Base-by-base conservation (phyloP, 257 asterid species). In the Solanum okadae region DNA sequence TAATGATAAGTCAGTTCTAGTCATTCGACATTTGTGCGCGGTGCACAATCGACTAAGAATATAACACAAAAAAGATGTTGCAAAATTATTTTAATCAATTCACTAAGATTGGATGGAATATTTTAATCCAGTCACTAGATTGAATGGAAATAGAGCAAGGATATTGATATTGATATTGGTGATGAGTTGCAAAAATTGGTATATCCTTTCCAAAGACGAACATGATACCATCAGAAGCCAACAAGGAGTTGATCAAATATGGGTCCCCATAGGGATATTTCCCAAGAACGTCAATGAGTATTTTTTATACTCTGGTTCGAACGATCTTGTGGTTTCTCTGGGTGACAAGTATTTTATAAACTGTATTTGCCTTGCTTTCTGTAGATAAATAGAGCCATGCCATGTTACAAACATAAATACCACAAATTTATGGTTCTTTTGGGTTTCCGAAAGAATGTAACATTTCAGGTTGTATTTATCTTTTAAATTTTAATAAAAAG, bases 191-290 rank as follows among this genome's bases (percentile, higher is more conserved):
- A 65, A n/a, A 65, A 65, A 65, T n/a, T 27, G 18, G 31, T 11
- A 65, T 65, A n/a, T 65, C 72, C 15, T 86, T 35, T n/a, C 16
- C 42, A 42, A 35, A 23, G 87, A 68, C 79, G 18, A 84, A 42
- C 11, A 6, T 15, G 79, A 78, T 46, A 35, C 71, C 59, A 22
- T 27, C 87, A 2, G 72, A 42, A 6, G 97, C 96, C 65, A 93
- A 93, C 93, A 87, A 92, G 87, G 98, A 95, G 89, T 90, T 95
- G 87, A 89, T 65, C 68, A 91, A 88, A 29, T 92, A 92, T 91
- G 98, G 98, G 3, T 93, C 91, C 97, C 98, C 10, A 86, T 92
- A 18, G 98, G 96, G 6, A 92, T 96, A 61, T 93, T 93, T 82
- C 98, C 98, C 7, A 40, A 92, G 49, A 91, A 91, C 89, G 89